These are phyloP conservation scores for Phaffia australis DNA, from an alignment of 768 basidiomycete species.

Conservation along the genomic window DNA sequence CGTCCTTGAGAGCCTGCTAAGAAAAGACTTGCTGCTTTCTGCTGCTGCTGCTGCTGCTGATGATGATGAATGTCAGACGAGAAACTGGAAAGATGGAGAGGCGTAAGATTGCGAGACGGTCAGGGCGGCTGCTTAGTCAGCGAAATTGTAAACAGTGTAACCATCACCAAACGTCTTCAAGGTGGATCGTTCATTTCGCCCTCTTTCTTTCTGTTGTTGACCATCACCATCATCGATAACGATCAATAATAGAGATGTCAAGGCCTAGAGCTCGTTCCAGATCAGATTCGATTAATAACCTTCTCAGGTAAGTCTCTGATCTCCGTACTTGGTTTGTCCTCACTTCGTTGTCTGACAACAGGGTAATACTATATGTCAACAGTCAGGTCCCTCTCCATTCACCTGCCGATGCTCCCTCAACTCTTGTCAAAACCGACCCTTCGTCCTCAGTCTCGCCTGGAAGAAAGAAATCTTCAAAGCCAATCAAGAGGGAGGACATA, in stretches of 20 bases:
- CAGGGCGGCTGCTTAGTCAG: too few species aligned
- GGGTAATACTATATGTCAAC: not conserved
- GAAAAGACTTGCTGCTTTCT: too few species aligned
- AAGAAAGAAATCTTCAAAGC: not conserved
- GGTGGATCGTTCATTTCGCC: too few species aligned
- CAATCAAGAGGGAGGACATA: conserved; percentile 11
- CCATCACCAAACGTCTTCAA: too few species aligned
- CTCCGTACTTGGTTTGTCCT: too few species aligned
- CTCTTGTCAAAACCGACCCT: not conserved
- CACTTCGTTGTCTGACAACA: not conserved
- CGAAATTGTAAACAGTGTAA: too few species aligned
- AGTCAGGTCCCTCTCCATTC: not conserved
- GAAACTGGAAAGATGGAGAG: too few species aligned
- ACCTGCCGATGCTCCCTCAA: not conserved
- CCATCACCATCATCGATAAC: not conserved
- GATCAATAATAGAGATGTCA: not conserved
- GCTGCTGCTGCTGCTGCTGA: too few species aligned
- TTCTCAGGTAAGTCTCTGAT: not conserved
- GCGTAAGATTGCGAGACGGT: too few species aligned
- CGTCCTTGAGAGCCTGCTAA: too few species aligned
- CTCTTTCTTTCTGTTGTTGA: too few species aligned
- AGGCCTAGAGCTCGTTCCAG: conserved; percentile 2
- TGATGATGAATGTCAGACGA: too few species aligned
- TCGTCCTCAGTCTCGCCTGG: not conserved
- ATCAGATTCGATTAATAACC: not conserved